Conservation (phyloP, 2,329 filamentous ascomycete genomes). For the Fusarium haematococcum region DNA sequence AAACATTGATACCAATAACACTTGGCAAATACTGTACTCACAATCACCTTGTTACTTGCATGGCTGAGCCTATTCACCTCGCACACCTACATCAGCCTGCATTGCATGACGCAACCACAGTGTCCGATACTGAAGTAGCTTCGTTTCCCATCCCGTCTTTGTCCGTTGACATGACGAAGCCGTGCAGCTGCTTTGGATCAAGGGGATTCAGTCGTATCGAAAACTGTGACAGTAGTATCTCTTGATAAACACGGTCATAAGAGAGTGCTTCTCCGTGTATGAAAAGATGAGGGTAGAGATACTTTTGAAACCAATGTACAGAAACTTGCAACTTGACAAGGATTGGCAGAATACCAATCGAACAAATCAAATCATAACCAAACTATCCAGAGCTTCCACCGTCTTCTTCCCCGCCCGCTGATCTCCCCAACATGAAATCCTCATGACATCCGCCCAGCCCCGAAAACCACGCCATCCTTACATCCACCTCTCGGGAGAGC, state of each 20-base stretch:
- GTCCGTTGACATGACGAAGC: background rate
- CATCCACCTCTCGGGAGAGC: background rate
- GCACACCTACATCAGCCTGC: background rate
- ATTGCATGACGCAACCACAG: slow-evolving; percentile 1
- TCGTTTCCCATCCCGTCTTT: background rate
- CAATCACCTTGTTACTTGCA: background rate
- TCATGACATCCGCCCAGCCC: slow-evolving; percentile 18
- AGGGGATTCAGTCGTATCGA: background rate
- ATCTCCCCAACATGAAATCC: slow-evolving; percentile 17
- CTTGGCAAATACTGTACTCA: background rate
- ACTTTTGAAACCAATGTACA: background rate
- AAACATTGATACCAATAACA: background rate
- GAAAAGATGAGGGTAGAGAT: background rate
- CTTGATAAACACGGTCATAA: background rate
- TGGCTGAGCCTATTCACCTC: background rate
- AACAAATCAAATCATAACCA: background rate
- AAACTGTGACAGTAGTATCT: background rate
- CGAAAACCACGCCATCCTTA: slow-evolving; percentile 13
- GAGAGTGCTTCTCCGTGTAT: background rate
- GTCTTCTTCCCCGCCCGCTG: slow-evolving; percentile 7
- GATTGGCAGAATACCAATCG: background rate
- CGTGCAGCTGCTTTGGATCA: background rate
- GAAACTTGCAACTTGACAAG: background rate
- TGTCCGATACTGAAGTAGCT: background rate
- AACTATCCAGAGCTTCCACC: background rate